Evolutionary conservation across 177 flowering plant genomes (phyloP), one percentile per base, ranked within the genome.

Genomic region (Vitis hybrid): DNA sequence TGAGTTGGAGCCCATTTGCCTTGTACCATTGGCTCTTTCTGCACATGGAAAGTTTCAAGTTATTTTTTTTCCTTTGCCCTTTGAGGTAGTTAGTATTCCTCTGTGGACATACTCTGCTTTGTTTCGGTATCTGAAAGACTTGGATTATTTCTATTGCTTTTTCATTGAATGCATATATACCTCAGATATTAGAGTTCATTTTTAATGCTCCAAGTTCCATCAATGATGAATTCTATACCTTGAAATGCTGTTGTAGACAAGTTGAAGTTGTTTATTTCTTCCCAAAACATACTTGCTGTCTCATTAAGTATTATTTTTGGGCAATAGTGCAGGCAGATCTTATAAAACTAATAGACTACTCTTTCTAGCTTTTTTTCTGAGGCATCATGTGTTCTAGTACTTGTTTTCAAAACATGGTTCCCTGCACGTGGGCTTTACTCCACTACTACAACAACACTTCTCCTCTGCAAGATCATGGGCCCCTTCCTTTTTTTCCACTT

Each of bases 1-100:
- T 60, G 29, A 61, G 74, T 66, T 53, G 59, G 67, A 74, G 48
- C 75, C 80, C 76, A 67, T 66, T 70, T 64, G 60, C 60, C 55
- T 14, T 67, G 70, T 70, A 58, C 61, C 59, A 26, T 64, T 68
- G 70, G 50, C 29, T 48, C 57, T 58, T 62, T 18, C 66, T 69
- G 19, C 58, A 51, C 75, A 58, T 75, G 67, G 59, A 64, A 59
- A 63, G 61, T 19, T 5, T 39, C 45, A 7, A 39, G 16, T 18
- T 10, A 5, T 15, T 26, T 33, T 62, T 48, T 26, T 7, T 14
- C 15, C 33, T 33, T 62, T 33, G 45, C 29, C 15, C 39, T 15
- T 60, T 60, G 14, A 19, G 22, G 22, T 60, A 20, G 62, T 60
- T 60, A 20, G 62, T 60, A 4, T 33, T 20, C 11, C 45, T 39